Conservation (phyloP, 306 rosid species). For the Cicer yamashitae region DNA sequence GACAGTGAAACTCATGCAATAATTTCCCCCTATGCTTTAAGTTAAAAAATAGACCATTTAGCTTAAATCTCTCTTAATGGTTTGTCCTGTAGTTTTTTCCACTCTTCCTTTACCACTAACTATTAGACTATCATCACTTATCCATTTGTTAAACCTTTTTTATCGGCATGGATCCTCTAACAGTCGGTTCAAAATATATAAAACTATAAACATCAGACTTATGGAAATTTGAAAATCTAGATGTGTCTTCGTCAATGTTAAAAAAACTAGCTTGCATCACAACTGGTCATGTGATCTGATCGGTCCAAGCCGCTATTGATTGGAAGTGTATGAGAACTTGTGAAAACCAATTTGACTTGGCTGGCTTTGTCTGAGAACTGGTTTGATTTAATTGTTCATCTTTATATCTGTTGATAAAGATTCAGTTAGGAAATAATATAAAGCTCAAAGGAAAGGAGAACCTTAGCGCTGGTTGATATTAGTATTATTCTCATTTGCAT, state of each 20-base stretch:
- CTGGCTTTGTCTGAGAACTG: no score
- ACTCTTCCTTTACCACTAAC: neutral
- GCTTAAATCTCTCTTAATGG: neutral
- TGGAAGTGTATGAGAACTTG: neutral
- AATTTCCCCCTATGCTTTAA: no score
- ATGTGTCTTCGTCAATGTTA: neutral
- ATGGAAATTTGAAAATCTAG: no score
- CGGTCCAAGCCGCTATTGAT: neutral
- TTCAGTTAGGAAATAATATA: neutral
- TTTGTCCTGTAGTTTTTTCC: neutral
- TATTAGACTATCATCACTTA: neutral
- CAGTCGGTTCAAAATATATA: no score
- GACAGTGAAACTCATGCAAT: neutral
- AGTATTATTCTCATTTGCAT: constrained; percentile 23
- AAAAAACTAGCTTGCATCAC: neutral
- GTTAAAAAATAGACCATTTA: neutral
- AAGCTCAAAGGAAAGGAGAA: constrained; percentile 15
- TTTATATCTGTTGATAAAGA: neutral
- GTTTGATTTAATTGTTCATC: neutral
- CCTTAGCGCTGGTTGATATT: constrained; percentile 29
- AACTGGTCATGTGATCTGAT: neutral
- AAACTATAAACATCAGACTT: no score
- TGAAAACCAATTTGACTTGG: neutral
- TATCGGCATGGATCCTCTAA: neutral
- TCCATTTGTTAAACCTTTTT: neutral